These are phyloP conservation scores for Metroxylon sagu DNA, from an alignment of 176 grass and related monocot genomes.

Conservation along the genomic window DNA sequence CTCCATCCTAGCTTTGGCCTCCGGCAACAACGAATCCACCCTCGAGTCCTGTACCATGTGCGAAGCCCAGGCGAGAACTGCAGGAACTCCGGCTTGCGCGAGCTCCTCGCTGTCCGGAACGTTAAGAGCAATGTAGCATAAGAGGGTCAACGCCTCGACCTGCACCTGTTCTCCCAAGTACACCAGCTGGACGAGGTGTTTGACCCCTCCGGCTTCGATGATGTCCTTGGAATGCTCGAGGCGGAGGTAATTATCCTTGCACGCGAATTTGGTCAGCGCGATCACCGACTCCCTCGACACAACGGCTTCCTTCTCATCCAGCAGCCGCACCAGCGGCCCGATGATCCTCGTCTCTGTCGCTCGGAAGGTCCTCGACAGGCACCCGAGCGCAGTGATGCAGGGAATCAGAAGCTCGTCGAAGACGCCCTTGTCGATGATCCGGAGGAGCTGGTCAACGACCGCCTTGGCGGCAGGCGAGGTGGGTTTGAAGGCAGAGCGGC, in stretches of 20 bases:
- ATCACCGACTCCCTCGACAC: conserved; percentile 59
- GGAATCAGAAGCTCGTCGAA: conserved; percentile 54
- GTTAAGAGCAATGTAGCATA: conserved; percentile 63
- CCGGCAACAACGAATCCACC: conserved; percentile 43
- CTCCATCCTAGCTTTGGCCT: conserved; percentile 50
- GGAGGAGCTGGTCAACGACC: conserved; percentile 63
- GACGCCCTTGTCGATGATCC: conserved; percentile 35
- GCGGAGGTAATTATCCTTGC: conserved; percentile 63
- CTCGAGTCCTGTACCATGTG: conserved; percentile 60
- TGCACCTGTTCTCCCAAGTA: conserved; percentile 71
- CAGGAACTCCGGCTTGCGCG: conserved; percentile 66
- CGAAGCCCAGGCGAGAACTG: conserved; percentile 69
- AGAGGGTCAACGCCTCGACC: conserved; percentile 69
- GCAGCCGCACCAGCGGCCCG: conserved; percentile 63
- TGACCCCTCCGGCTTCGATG: conserved; percentile 55
- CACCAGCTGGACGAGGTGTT: conserved; percentile 74
- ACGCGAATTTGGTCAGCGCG: conserved; percentile 86
- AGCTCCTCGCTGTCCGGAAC: conserved; percentile 77
- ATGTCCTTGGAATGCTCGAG: conserved; percentile 62
- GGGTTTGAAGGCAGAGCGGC: conserved; percentile 84
- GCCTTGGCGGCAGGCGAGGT: conserved; percentile 48
- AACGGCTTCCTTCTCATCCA: conserved; percentile 54
- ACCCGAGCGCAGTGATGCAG: conserved; percentile 61
- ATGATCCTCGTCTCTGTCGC: conserved; percentile 77
- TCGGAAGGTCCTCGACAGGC: conserved; percentile 70